Percentiles rank a stretch among this genome's conserved stretches.
Conservation (phyloP, 371 early-diverging fungal species). For the Lichtheimia corymbifera region DNA sequence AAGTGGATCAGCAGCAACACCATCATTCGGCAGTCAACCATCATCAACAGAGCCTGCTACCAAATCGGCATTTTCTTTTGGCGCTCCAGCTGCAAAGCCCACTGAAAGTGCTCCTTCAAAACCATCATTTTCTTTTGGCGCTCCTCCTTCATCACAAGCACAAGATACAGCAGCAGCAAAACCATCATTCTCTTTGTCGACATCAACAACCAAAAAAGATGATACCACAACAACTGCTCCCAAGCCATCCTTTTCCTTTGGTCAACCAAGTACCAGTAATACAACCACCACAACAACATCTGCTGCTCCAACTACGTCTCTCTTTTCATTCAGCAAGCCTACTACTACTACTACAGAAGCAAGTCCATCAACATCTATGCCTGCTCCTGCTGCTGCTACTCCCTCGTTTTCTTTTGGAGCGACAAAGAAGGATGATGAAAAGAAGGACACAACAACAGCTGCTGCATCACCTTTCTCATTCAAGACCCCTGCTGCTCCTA, state of each 20-base stretch:
- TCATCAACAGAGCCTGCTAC: background rate
- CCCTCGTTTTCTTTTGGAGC: conserved; percentile 1
- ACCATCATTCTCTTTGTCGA: conserved; percentile 4
- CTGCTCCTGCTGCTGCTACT: conserved; percentile 10
- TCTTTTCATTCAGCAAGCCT: conserved; percentile 18
- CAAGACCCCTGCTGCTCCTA: conserved; percentile 11
- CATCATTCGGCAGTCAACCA: no score
- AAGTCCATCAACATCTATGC: background rate
- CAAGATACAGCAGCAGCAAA: conserved; percentile 5
- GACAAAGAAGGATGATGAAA: conserved; percentile 6
- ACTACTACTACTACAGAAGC: conserved; percentile 2
- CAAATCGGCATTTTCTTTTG: conserved; percentile 8
- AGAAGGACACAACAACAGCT: conserved; percentile 3
- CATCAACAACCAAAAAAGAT: background rate
- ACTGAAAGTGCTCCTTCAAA: background rate
- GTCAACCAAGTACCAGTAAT: background rate
- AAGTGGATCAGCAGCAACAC: no score
- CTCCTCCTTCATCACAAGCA: conserved; percentile 4
- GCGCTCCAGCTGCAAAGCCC: background rate
- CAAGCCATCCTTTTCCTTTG: background rate
- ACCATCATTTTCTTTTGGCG: conserved; percentile 4
- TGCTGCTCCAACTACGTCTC: conserved; percentile 10
- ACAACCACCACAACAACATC: conserved; percentile 9
- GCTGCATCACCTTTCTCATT: conserved; percentile 20
- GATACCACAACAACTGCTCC: background rate